Conservation (phyloP, 495 filamentous ascomycete species). For the Letharia columbiana region DNA sequence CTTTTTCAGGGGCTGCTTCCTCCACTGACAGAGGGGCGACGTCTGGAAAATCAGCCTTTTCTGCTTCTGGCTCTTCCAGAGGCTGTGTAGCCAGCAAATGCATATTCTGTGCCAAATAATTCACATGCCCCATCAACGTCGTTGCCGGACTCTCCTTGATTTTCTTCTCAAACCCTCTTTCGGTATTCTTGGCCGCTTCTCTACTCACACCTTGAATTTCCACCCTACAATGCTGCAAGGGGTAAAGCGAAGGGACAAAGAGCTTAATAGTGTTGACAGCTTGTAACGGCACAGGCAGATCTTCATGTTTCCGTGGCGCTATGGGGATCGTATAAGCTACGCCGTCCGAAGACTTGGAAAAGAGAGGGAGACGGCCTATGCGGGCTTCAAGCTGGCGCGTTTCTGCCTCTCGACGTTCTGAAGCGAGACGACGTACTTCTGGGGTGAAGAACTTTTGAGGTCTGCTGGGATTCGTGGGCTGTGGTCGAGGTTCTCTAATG, state of each 20-base stretch:
- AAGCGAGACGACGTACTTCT: conserved; percentile 54
- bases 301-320: conserved; percentile 52
- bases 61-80: conserved; percentile 27
- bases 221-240: conserved; percentile 59
- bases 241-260: conserved; percentile 64
- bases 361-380: conserved; percentile 59
- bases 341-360: conserved; percentile 62
- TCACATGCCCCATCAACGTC: conserved; percentile 65
- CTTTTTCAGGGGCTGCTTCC: conserved; percentile 18
- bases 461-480: conserved; percentile 16
- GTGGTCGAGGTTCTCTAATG: background rate
- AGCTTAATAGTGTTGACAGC: conserved; percentile 57
- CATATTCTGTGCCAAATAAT: conserved; percentile 69
- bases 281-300: conserved; percentile 56
- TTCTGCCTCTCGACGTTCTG: conserved; percentile 54
- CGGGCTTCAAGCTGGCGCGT: conserved; percentile 69
- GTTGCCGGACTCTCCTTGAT: conserved; percentile 47
- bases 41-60: conserved; percentile 22
- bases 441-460: conserved; percentile 33
- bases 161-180: conserved; percentile 56
- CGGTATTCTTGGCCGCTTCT: conserved; percentile 51
- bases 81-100: conserved; percentile 54
- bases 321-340: conserved; percentile 64
- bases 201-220: conserved; percentile 54
- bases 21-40: conserved; percentile 12